Evolutionary conservation across 805 yeast genomes (phyloP).

Genomic region (Nakazawaea ishiwadae): DNA sequence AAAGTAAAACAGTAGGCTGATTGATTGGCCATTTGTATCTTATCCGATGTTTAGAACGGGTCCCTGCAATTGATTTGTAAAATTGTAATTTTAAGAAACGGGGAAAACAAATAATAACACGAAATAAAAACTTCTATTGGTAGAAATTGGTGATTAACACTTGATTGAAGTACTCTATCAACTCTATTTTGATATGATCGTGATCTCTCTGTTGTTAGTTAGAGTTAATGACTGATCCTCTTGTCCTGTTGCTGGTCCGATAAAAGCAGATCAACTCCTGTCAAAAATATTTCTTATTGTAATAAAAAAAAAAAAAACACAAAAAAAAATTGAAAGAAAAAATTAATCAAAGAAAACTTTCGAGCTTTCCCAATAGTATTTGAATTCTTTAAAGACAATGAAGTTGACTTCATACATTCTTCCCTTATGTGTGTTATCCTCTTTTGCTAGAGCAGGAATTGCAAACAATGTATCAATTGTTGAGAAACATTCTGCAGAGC

Average conservation of each 20-base stretch:
- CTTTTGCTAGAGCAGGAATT: background rate
- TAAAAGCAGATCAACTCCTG: background rate
- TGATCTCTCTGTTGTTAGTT: too few species aligned
- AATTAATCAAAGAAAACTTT: background rate
- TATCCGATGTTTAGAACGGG: background rate
- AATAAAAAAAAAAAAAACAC: background rate
- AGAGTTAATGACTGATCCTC: too few species aligned
- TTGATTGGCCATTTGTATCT: background rate
- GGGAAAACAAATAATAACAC: background rate
- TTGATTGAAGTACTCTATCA: too few species aligned
- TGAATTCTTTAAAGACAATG: too few species aligned
- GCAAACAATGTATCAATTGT: background rate
- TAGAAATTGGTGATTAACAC: too few species aligned
- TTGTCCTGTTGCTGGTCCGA: background rate
- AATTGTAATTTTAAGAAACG: too few species aligned
- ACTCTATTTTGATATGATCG: too few species aligned
- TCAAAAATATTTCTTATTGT: too few species aligned
- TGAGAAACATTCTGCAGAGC: slow-evolving; percentile 1
- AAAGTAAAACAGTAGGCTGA: slow-evolving; percentile 5
- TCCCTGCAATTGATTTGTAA: too few species aligned
- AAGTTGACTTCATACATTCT: background rate
- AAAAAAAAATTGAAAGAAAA: too few species aligned
- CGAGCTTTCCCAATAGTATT: too few species aligned
- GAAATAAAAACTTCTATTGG: too few species aligned
- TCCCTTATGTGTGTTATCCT: background rate